Evolutionary conservation across 305 asterid genomes (phyloP), one percentile per base, ranked within the genome.

Genomic region (Fraxinus baroniana): DNA sequence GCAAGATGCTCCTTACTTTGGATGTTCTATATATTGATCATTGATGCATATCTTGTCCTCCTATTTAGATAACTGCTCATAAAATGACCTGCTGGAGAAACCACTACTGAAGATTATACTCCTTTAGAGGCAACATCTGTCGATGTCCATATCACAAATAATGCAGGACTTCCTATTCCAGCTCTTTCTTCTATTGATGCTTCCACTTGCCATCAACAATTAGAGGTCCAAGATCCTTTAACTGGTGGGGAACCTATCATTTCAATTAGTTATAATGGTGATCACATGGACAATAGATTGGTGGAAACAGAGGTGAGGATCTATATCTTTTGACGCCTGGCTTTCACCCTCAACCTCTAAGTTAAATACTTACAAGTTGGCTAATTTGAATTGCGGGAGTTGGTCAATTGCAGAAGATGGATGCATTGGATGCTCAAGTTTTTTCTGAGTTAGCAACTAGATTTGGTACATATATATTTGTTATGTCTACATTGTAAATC

Each of bases 361-460:
- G 28, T 9, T 79, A 18, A 70, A 76, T n/a, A 37, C 44, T 28
- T 60, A 57, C 28, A 1, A 55, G 73, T 78, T 15, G 18, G 73
- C 73, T 79, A 46, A 32, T 13, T 72, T 79, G 68, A 76, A 39
- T 64, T 22, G 49, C 79, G 62, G 64, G 75, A 79, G 72, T 85
- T 84, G 81, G 77, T 87, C 55, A 55, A 78, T 82, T 87, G 89
- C 92, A 93, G 94, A 89, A 82, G 77, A 80, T 83, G 79, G 88
- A 81, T 80, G 74, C 70, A 83, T 22, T 86, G 87, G 91, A 88
- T 79, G 39, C 84, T 81, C 68, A 82, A 36, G 84, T 82, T 82
- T 78, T 78, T 39, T 83, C 91, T 10, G 89, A 85, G 70, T 36
- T 84, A 70, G 84, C 91, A 55, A 78, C 89, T 79, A 83, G 52